Percentiles rank a stretch among this genome's conserved stretches.
phyloP scores from a whole-genome alignment of 768 basidiomycete genomes.

The Boletus tomentosulus region DNA sequence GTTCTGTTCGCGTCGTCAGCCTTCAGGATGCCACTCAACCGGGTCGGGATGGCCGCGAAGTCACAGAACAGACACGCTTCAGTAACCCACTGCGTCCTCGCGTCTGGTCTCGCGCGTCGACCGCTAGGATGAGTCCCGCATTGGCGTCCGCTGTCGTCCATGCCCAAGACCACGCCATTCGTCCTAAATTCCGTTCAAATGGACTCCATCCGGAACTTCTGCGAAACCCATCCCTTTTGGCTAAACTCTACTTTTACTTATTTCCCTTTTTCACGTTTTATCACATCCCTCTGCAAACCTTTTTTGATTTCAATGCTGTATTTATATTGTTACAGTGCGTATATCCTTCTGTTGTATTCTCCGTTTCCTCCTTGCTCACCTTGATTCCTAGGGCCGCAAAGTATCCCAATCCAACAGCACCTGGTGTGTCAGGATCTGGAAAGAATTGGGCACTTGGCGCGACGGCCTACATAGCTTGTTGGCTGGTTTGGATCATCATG shows the following conservation, averaged over 20 bases:
- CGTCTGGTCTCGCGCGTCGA: slow-evolving; percentile 58
- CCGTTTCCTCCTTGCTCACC: slow-evolving; percentile 9
- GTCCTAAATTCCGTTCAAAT: slow-evolving; percentile 64
- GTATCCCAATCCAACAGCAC: slow-evolving; percentile 65
- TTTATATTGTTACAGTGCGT: slow-evolving; percentile 83
- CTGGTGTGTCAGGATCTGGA: slow-evolving; percentile 66
- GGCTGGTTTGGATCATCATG: slow-evolving; percentile 67
- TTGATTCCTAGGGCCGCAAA: slow-evolving; percentile 56
- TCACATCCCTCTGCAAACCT: slow-evolving; percentile 73
- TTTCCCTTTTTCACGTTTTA: slow-evolving; percentile 69
- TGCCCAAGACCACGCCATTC: slow-evolving; percentile 35
- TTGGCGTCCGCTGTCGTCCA: slow-evolving; percentile 37
- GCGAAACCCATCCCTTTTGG: slow-evolving; percentile 51
- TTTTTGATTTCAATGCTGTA: slow-evolving; percentile 86
- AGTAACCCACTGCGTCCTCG: slow-evolving; percentile 40
- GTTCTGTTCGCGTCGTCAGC: slow-evolving; percentile 78
- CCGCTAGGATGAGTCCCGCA: slow-evolving; percentile 41
- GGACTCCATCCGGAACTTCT: slow-evolving; percentile 67
- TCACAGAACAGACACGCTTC: slow-evolving; percentile 49
- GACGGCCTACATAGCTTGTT: slow-evolving; percentile 81
- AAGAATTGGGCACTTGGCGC: slow-evolving; percentile 79
- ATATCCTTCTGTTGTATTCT: background rate
- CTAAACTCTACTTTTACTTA: slow-evolving; percentile 61
- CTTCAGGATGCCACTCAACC: slow-evolving; percentile 48
- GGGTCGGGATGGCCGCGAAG: slow-evolving; percentile 42